Evolutionary conservation across 1,284 basidiomycete species (phyloP).

Genomic region (Melanopsichium pennsylvanicum): DNA sequence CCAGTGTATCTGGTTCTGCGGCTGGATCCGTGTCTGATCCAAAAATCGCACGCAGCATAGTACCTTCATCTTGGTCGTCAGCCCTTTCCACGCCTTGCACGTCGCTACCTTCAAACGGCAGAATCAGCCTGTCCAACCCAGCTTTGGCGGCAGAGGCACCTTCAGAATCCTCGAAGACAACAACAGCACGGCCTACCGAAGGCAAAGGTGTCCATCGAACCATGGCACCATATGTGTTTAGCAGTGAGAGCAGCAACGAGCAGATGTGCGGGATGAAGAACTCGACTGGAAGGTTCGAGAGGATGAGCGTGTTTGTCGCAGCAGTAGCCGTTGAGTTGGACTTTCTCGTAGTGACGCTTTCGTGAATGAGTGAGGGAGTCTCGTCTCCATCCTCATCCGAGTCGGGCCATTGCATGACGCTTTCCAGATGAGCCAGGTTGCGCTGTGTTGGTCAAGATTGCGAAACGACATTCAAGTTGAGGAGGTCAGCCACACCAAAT

Average conservation of each 20-base stretch:
- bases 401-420: slow-evolving; percentile 47
- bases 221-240: slow-evolving; percentile 58
- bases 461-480: not conserved
- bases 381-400: slow-evolving; percentile 23
- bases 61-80: slow-evolving; percentile 20
- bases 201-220: slow-evolving; percentile 57
- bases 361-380: slow-evolving; percentile 12
- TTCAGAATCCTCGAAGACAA: slow-evolving; percentile 46
- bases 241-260: slow-evolving; percentile 50
- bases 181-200: slow-evolving; percentile 52
- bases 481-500: slow-evolving; percentile 9
- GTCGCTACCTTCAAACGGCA: slow-evolving; percentile 53
- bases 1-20: slow-evolving; percentile 39
- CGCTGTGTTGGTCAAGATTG: slow-evolving; percentile 36
- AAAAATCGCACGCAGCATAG: slow-evolving; percentile 35
- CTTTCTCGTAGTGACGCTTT: not conserved
- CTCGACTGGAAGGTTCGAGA: slow-evolving; percentile 54
- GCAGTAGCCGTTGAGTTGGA: not conserved
- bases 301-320: slow-evolving; percentile 56
- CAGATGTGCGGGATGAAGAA: slow-evolving; percentile 57
- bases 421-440: slow-evolving; percentile 44
- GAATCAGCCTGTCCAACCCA: slow-evolving; percentile 48
- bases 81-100: slow-evolving; percentile 29
- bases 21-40: slow-evolving; percentile 16
- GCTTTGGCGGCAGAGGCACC: slow-evolving; percentile 52